Conservation (phyloP, 768 basidiomycete species). For the Dentipellis fragilis region DNA sequence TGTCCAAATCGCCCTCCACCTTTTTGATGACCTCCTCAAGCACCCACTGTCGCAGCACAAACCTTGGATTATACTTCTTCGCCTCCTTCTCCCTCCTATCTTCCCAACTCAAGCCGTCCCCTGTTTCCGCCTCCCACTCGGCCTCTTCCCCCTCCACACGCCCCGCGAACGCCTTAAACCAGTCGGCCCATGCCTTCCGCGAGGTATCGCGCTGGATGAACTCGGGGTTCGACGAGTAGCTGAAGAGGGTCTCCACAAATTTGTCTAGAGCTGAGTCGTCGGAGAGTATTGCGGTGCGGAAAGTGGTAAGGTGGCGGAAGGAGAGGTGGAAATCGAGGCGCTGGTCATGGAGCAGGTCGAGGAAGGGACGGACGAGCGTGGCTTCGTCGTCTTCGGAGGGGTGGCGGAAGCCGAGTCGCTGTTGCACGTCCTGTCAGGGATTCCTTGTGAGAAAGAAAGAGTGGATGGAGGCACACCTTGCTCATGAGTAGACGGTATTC, state of each 20-base stretch:
- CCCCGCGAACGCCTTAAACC: conserved; percentile 54
- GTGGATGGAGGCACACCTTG: conserved; percentile 34
- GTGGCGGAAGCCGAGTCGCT: conserved; percentile 74
- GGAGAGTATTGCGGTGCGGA: conserved; percentile 35
- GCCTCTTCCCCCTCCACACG: conserved; percentile 45
- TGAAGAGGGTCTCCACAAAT: conserved; percentile 37
- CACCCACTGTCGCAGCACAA: conserved; percentile 92
- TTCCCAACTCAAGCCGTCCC: conserved; percentile 19
- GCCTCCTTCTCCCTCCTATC: conserved; percentile 24
- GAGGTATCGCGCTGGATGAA: conserved; percentile 35
- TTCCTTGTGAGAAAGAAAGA: too few relatives aligned
- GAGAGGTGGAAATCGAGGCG: conserved; percentile 83
- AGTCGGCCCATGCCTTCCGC: conserved; percentile 42
- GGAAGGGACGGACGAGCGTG: conserved; percentile 50
- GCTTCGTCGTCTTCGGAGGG: conserved; percentile 47
- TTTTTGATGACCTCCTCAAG: conserved; percentile 84
- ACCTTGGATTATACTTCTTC: conserved; percentile 71
- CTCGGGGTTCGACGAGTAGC: conserved; percentile 35
- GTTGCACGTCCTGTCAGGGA: not conserved
- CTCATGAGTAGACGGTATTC: conserved; percentile 67
- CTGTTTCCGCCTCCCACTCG: conserved; percentile 40
- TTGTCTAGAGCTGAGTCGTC: conserved; percentile 23
- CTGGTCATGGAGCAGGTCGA: conserved; percentile 65
- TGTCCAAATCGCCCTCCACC: conserved; percentile 55
- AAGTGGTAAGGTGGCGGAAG: conserved; percentile 62